Evolutionary conservation across 2,329 filamentous ascomycete species (phyloP), one percentile per base, ranked within the genome.

Genomic region (Aspergillus sp.): DNA sequence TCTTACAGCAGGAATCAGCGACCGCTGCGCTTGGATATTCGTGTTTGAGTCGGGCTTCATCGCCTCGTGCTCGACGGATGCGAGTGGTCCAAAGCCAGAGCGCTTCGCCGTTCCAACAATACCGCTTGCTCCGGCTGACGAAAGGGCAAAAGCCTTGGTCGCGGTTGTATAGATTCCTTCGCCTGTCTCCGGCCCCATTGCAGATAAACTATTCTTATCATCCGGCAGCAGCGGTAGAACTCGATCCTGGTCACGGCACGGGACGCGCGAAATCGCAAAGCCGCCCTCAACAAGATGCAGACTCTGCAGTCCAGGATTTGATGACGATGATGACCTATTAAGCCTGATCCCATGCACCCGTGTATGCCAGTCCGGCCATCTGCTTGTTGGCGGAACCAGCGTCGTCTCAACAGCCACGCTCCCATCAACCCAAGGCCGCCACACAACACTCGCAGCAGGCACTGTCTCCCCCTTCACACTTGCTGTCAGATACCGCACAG

Each of bases 301-400:
- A 52, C 18, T 55, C 22, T n/a, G 3, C 43, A 34, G 22, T 26
- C 15, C 34, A 15, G 5, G 5, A 2, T 15, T 22, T 47, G 22
- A 24, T 24, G n/a, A 24, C 6, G n/a, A n/a, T n/a, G 22, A 24
- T 24, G 22, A 24, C 22, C 26, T 9, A 5, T 24, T 30, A 13
- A 43, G 8, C 12, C 26, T 49, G 8, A 71, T 65, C 11, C 56
- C 55, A 53, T 73, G 71, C 20, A 71, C 48, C 8, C 71, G 60
- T 1, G 70, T 53, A 57, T 74, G 71, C 71, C 71, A 74, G 43
- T 71, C 67, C 13, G 68, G 69, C 68, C 68, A 71, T 3, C 59
- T 48, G 26, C 56, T 56, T n/a, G 61, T 62, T 3, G 70, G 68
- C 13, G 71, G 66, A 12, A 73, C 59, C 5, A 74, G 61, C 0